phyloP scores from a whole-genome alignment of 257 asterid species.

The Buddleja alternifolia region DNA sequence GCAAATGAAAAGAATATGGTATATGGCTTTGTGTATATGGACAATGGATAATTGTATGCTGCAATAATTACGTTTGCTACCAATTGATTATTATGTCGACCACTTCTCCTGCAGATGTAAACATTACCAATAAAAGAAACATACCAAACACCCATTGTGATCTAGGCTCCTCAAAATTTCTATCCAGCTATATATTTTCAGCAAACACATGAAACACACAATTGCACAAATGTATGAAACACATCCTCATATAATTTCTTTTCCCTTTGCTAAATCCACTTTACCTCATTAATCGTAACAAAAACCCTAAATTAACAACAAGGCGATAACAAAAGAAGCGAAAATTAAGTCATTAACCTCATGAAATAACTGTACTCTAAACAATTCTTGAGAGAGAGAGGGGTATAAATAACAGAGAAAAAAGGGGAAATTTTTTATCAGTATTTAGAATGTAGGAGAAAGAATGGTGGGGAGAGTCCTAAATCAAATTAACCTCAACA shows the following conservation, averaged over 20 bases:
- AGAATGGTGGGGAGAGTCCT: constrained; percentile 28
- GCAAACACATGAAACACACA: too few relatives aligned
- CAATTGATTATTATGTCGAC: background rate
- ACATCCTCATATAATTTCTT: too few relatives aligned
- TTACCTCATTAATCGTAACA: too few relatives aligned
- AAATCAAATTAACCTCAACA: constrained; percentile 25
- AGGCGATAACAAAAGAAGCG: too few relatives aligned
- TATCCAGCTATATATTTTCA: too few relatives aligned
- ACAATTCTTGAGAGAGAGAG: constrained; percentile 30
- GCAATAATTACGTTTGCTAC: background rate
- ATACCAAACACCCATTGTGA: constrained; percentile 5
- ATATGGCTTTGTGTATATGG: too few relatives aligned
- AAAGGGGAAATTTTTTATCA: constrained; percentile 27
- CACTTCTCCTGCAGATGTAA: background rate
- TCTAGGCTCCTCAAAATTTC: background rate
- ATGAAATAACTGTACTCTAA: constrained; percentile 22
- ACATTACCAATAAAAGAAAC: background rate
- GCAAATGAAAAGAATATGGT: too few relatives aligned
- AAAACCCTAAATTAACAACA: too few relatives aligned
- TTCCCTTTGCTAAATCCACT: too few relatives aligned
- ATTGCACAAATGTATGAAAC: too few relatives aligned
- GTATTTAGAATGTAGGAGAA: constrained; percentile 27
- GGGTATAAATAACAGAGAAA: constrained; percentile 23
- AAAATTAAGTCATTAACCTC: constrained; percentile 22
- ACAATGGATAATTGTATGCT: background rate